Percentiles rank a stretch among this genome's conserved stretches.
phyloP scores from a whole-genome alignment of 164 flowering plant genomes.

The Aristolochia fimbriata region DNA sequence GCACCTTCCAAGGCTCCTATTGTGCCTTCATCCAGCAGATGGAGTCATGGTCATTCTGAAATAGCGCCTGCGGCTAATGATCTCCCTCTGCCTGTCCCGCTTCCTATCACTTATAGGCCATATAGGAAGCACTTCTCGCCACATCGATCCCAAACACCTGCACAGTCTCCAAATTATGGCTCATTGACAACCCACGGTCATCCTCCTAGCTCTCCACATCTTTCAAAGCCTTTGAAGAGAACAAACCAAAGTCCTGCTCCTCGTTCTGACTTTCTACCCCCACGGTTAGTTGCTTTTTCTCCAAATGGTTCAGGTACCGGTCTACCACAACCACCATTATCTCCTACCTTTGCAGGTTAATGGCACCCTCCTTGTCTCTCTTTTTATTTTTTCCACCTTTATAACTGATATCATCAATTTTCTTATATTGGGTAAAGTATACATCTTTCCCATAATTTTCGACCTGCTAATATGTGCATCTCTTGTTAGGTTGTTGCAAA shows the following conservation, averaged over 20 bases:
- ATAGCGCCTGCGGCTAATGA: constrained; percentile 18
- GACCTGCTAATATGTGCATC: neutral
- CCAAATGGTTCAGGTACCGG: constrained; percentile 16
- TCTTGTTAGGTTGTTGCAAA: constrained; percentile 65
- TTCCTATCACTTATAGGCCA: constrained; percentile 22
- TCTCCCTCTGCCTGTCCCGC: constrained; percentile 30
- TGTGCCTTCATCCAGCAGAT: constrained; percentile 4
- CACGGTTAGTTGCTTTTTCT: constrained; percentile 17
- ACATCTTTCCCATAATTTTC: too few species aligned
- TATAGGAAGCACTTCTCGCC: constrained; percentile 20
- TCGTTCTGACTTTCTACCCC: constrained; percentile 20
- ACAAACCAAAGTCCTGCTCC: constrained; percentile 27
- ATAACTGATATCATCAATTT: neutral
- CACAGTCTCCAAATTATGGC: constrained; percentile 41
- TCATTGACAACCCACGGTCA: constrained; percentile 33
- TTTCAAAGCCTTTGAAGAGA: constrained; percentile 45
- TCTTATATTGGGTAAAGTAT: too few species aligned
- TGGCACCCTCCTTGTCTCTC: neutral
- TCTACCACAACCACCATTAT: constrained; percentile 67
- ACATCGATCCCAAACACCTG: constrained; percentile 22
- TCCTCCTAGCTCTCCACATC: constrained; percentile 27
- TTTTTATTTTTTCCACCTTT: neutral
- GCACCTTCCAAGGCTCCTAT: constrained; percentile 1
- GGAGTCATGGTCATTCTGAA: constrained; percentile 6
- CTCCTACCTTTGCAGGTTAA: constrained; percentile 59